Evolutionary conservation across 805 yeast genomes (phyloP), one percentile per base, ranked within the genome.

Genomic region (Candida vaughaniae): DNA sequence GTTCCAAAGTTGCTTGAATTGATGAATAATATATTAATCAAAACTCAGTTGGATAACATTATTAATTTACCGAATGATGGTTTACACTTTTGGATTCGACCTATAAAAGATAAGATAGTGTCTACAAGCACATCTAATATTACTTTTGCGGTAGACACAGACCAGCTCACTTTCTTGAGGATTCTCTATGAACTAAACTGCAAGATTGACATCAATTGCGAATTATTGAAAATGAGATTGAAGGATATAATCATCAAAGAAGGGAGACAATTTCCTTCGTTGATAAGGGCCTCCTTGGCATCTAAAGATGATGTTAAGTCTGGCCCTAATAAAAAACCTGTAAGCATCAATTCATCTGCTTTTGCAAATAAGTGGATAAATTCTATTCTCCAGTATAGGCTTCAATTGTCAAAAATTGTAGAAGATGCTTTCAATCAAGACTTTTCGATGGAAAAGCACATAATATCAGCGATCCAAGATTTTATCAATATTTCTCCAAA

Each of bases 301-400:
- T 26, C 39, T 5, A 18, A 16, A 11, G 25, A 31, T 15, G 28
- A n/a, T 9, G 19, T 26, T 19, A 10, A 26, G 5, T 19, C 14
- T 14, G 16, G 22, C 16, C 17, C 12, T 6, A 10, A 11, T 27
- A 35, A 35, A 36, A 34, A 36, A 16, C 29, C 41, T 44, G 38
- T 36, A 48, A 27, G 39, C n/a, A 15, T 53, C 14, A 52, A 42
- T 35, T 60, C 72, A 40, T 58, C 80, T 6, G 62, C 66, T 34
- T 75, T 73, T 47, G 93, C 95, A 0, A 68, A 77, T 3, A 66
- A 69, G 36, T 89, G 95, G 91, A 73, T 85, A 7, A 75, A 75
- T 29, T 66, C 73, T 19, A 69, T 85, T 3, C 54, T 85, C 8
- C 57, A 53, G 8, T 61, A 78, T 39, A 80, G 75, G 46, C 63